Conservation (phyloP, 1,139 yeast species). For the Yamadazyma friedrichii region DNA sequence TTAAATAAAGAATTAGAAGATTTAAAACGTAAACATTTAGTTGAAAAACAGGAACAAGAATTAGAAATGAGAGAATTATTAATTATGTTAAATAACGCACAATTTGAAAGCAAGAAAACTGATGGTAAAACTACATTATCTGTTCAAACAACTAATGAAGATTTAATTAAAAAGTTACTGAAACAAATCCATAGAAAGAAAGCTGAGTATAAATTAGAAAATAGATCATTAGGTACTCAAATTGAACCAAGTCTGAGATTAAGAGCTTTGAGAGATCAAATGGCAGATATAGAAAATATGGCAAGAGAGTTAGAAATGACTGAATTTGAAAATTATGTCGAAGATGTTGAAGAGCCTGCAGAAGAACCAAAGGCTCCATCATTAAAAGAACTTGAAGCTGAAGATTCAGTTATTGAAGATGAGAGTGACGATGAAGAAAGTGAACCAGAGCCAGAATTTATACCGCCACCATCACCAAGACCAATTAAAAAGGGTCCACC, state of each 20-base stretch:
- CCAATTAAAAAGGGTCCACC: conserved; percentile 24
- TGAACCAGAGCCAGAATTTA: conserved; percentile 16
- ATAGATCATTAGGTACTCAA: conserved; percentile 53
- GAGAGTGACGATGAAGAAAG: conserved; percentile 19
- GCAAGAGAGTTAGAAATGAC: conserved; percentile 88
- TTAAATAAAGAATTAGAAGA: conserved; percentile 69
- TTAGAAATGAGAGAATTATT: conserved; percentile 84
- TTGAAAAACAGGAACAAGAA: conserved; percentile 84
- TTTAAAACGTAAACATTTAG: conserved; percentile 62
- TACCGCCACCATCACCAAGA: conserved; percentile 15
- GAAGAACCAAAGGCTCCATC: conserved; percentile 15
- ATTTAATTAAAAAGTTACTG: conserved; percentile 51
- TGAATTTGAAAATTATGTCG: conserved; percentile 56
- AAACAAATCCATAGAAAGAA: conserved; percentile 62
- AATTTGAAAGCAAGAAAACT: conserved; percentile 27
- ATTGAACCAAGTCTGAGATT: conserved; percentile 79
- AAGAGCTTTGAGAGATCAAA: conserved; percentile 73
- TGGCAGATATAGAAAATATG: conserved; percentile 82
- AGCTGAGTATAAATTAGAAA: conserved; percentile 58
- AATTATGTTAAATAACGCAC: conserved; percentile 54
- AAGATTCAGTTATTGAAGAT: conserved; percentile 20
- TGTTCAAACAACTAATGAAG: conserved; percentile 40
- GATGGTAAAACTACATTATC: conserved; percentile 39
- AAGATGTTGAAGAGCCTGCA: conserved; percentile 16
- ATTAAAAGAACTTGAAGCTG: conserved; percentile 17